Evolutionary conservation across 139 green algal species (phyloP).

Genomic region (Asterochloris erici): DNA sequence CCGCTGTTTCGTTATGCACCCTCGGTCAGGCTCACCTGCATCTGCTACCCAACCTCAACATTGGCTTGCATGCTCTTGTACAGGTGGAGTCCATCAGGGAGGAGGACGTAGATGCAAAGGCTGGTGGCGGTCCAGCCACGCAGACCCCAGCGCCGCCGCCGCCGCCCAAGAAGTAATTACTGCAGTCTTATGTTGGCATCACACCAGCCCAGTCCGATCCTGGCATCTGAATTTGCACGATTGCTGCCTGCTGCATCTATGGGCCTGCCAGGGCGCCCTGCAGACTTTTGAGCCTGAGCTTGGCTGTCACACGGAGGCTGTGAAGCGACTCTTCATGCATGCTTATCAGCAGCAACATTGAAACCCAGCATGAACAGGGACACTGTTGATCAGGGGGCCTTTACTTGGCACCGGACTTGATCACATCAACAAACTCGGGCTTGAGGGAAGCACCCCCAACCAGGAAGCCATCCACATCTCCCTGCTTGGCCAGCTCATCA

Average conservation of each 20-base stretch:
- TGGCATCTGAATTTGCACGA: neutral
- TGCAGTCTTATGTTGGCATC: neutral
- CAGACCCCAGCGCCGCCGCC: neutral
- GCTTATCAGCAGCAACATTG: neutral
- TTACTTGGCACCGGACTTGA: constrained; percentile 46
- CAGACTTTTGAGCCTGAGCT: neutral
- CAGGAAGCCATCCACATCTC: constrained; percentile 97
- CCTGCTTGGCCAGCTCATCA: constrained; percentile 28
- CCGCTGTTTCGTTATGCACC: neutral
- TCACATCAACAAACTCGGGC: constrained; percentile 81
- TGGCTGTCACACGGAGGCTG: too few species aligned
- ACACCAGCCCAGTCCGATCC: neutral
- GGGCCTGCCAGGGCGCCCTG: neutral
- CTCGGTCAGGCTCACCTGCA: neutral
- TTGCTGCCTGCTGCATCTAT: neutral
- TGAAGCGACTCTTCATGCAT: too few species aligned
- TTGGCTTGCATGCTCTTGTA: neutral
- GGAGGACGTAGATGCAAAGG: constrained; percentile 8
- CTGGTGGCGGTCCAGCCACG: too few species aligned
- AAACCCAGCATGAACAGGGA: neutral
- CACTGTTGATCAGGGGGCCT: neutral
- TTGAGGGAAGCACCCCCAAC: constrained; percentile 95
- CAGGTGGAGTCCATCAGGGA: constrained; percentile 11
- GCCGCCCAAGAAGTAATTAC: neutral
- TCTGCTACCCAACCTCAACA: neutral